Evolutionary conservation across 2,329 filamentous ascomycete species (phyloP).

Genomic region (Ophiostoma triangulosporum): DNA sequence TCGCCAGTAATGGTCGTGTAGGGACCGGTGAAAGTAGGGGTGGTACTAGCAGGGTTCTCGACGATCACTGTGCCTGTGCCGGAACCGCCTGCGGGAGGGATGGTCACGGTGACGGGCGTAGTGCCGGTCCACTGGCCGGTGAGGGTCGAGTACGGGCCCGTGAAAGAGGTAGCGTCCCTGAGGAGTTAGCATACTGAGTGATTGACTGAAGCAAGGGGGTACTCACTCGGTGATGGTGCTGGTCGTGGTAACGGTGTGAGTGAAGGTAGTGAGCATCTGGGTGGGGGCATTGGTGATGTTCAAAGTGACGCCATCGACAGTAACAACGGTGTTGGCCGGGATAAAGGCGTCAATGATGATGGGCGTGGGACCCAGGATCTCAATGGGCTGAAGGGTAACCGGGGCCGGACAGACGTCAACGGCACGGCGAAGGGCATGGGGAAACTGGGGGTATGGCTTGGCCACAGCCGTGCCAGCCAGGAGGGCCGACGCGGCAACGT

Average conservation of each 20-base stretch:
- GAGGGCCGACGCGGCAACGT: slow-evolving; percentile 3
- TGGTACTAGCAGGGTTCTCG: slow-evolving; percentile 4
- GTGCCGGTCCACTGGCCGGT: slow-evolving; percentile 11
- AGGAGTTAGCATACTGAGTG: not conserved
- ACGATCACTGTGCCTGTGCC: slow-evolving; percentile 11
- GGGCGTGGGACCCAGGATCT: slow-evolving; percentile 9
- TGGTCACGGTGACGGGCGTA: slow-evolving; percentile 9
- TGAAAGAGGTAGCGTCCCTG: slow-evolving; percentile 6
- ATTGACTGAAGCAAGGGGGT: too few relatives aligned
- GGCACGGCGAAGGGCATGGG: not conserved
- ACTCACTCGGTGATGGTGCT: slow-evolving; percentile 10
- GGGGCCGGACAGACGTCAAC: slow-evolving; percentile 8
- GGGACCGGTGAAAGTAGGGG: slow-evolving; percentile 12
- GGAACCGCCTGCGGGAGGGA: slow-evolving; percentile 8
- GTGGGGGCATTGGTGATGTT: slow-evolving; percentile 12
- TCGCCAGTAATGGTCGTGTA: slow-evolving; percentile 14
- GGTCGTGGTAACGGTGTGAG: slow-evolving; percentile 7
- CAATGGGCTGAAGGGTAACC: slow-evolving; percentile 12
- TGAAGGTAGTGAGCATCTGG: slow-evolving; percentile 7
- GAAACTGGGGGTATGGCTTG: not conserved
- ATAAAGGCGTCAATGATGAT: slow-evolving; percentile 7
- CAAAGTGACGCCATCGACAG: slow-evolving; percentile 10
- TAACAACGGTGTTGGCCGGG: slow-evolving; percentile 9
- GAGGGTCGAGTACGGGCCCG: slow-evolving; percentile 13
- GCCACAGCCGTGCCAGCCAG: slow-evolving; percentile 4